Evolutionary conservation across 768 basidiomycete genomes (phyloP).

Genomic region (Cantharellus anzutake): DNA sequence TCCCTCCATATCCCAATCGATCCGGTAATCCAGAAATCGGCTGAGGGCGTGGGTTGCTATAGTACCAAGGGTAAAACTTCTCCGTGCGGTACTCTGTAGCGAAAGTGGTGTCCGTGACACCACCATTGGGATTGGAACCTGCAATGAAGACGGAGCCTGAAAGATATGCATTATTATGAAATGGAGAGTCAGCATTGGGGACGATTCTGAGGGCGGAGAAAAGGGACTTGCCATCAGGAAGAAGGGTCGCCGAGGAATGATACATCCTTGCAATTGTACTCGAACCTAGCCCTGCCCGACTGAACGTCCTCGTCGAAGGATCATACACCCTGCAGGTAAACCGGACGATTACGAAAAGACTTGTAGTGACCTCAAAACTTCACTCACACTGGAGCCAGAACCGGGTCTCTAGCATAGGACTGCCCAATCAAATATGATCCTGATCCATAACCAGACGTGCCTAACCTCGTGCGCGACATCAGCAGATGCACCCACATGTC

Average conservation of each 20-base stretch:
- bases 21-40: constrained; percentile 32
- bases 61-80: constrained; percentile 58
- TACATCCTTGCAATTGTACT: constrained; percentile 61
- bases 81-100: constrained; percentile 67
- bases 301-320: constrained; percentile 44
- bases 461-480: too few species aligned
- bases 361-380: not conserved
- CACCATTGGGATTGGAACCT: constrained; percentile 67
- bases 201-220: not conserved
- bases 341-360: constrained; percentile 13
- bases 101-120: constrained; percentile 20
- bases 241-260: constrained; percentile 50
- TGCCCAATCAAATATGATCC: constrained; percentile 25
- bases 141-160: constrained; percentile 39
- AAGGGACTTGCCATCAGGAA: constrained; percentile 40
- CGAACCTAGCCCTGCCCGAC: constrained; percentile 32
- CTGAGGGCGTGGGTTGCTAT: constrained; percentile 36
- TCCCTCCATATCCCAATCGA: constrained; percentile 56
- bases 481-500: too few species aligned
- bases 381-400: constrained; percentile 26
- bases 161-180: constrained; percentile 20
- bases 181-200: not conserved
- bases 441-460: constrained; percentile 80
- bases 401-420: constrained; percentile 53
- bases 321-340: constrained; percentile 35